phyloP scores from a whole-genome alignment of 2,329 filamentous ascomycete species.

The Claviceps paspali region DNA sequence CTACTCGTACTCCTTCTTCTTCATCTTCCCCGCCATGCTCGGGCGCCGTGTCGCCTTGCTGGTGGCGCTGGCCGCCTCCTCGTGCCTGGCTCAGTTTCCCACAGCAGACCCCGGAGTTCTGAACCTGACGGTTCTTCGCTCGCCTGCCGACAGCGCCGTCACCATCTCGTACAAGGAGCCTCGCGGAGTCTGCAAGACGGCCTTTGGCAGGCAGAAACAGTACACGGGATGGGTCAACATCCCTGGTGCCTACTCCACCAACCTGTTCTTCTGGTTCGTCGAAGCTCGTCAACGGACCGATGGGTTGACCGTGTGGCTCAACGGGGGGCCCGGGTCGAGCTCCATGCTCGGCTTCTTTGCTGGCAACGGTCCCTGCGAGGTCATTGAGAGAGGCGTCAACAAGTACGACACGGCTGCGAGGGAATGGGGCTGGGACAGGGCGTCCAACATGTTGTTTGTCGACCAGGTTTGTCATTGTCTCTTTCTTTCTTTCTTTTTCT shows the following conservation, averaged over 20 bases:
- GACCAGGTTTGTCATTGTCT: conserved; percentile 35
- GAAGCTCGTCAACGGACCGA: conserved; percentile 27
- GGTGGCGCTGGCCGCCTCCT: conserved; percentile 5
- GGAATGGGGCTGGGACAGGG: conserved; percentile 50
- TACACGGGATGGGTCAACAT: conserved; percentile 55
- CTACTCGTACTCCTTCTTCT: too few relatives aligned
- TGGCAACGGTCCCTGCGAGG: conserved; percentile 40
- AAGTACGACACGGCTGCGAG: conserved; percentile 39
- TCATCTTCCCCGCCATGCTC: conserved; percentile 7
- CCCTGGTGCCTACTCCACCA: conserved; percentile 37
- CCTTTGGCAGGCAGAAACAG: conserved; percentile 49
- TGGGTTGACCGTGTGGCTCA: conserved; percentile 44
- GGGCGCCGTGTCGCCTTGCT: conserved; percentile 8
- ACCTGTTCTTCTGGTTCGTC: conserved; percentile 37
- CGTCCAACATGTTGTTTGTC: conserved; percentile 40
- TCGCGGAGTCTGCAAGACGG: conserved; percentile 46
- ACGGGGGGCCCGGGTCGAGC: conserved; percentile 50
- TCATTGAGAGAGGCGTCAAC: conserved; percentile 30
- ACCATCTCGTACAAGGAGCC: conserved; percentile 53
- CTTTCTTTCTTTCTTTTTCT: too few relatives aligned
- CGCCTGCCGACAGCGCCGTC: conserved; percentile 47
- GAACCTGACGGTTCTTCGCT: conserved; percentile 41
- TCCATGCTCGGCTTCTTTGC: conserved; percentile 50
- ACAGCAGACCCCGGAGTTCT: conserved; percentile 14
- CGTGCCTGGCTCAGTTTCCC: conserved; percentile 18